Base-by-base conservation (phyloP, 306 rosid species). In the Vigna unguiculata region DNA sequence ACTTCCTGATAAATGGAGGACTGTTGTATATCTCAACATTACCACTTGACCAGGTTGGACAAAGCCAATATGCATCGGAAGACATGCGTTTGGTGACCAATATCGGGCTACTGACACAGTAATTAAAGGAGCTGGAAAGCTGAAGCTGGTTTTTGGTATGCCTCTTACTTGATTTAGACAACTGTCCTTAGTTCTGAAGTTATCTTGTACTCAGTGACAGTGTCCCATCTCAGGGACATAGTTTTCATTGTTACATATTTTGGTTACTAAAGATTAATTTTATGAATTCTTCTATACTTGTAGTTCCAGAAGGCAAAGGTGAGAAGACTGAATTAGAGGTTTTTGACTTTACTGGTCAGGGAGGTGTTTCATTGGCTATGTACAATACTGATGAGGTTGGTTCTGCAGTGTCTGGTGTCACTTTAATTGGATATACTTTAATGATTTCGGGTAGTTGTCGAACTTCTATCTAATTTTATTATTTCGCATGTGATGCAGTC, bases 81-180 rank as follows among this genome's bases (percentile, higher is more conserved):
- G 99, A 75, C 99, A 95, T 87, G 99, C 99, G 58, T 95, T 95
- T 76, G 99, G 99, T 47, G 99, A 95, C 72, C 99, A 95, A 86
- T 95, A 95, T 65, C 77, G 88, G 82, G 97, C 99, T 54, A 92
- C 97, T 86, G 99, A 95, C 81, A 13, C 96, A 57, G 97, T 95
- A 43, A 89, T 92, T 67, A 85, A 89, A 79, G 99, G 99, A 85
- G 77, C 99, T 72, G 99, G 99, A 60, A 88, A 84, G 86, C 73
- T 95, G 87, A 90, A 89, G 83, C 61, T 95, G 82, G 92, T 92
- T 61, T 95, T 88, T 86, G 99, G 99, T 95, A 93, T 73, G 67
- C 20, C 9, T 80, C 67, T 85, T 72, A 21, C 38, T 52, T 80
- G 74, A 59, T 61, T 54, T 63, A 71, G 47, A 48, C 20, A 3